Conservation (phyloP, 2,329 filamentous ascomycete species). For the Apiospora saccharicola region DNA sequence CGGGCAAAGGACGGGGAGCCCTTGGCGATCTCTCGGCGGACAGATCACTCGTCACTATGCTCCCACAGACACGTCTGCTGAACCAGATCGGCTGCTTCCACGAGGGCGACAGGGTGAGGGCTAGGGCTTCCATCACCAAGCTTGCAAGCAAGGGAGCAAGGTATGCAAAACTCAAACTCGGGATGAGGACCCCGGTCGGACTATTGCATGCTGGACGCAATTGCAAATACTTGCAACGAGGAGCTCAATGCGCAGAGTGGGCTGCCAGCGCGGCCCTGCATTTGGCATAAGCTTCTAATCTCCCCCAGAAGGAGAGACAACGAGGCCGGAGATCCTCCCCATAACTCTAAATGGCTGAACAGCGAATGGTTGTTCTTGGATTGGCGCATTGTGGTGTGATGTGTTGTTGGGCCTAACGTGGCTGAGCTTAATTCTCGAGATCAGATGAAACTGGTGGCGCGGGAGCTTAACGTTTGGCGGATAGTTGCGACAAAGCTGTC, state of each 20-base stretch:
- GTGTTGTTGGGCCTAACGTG: not conserved
- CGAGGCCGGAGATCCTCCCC: not conserved
- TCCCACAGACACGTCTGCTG: not conserved
- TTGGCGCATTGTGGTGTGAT: not conserved
- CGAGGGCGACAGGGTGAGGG: not conserved
- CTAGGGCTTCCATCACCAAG: not conserved
- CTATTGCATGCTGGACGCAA: not conserved
- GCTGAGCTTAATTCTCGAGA: slow-evolving; percentile 14
- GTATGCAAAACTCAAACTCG: not conserved
- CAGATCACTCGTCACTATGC: slow-evolving; percentile 8
- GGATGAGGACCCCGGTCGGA: slow-evolving; percentile 6
- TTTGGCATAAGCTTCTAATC: not conserved
- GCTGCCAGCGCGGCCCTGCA: not conserved
- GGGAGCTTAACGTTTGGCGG: not conserved
- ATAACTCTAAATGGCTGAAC: not conserved
- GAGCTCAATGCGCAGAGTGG: not conserved
- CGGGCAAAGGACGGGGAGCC: not conserved
- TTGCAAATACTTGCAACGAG: slow-evolving; percentile 4
- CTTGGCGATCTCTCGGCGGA: not conserved
- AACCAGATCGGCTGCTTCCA: not conserved
- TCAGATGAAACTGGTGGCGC: slow-evolving; percentile 17
- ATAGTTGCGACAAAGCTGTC: slow-evolving; percentile 9
- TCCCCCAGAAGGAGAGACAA: not conserved
- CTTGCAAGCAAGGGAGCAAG: no score
- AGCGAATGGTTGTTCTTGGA: not conserved